Percentiles rank a stretch among this genome's conserved stretches.
phyloP scores from a whole-genome alignment of 805 yeast species.

The Hanseniaspora hatyaiensis region DNA sequence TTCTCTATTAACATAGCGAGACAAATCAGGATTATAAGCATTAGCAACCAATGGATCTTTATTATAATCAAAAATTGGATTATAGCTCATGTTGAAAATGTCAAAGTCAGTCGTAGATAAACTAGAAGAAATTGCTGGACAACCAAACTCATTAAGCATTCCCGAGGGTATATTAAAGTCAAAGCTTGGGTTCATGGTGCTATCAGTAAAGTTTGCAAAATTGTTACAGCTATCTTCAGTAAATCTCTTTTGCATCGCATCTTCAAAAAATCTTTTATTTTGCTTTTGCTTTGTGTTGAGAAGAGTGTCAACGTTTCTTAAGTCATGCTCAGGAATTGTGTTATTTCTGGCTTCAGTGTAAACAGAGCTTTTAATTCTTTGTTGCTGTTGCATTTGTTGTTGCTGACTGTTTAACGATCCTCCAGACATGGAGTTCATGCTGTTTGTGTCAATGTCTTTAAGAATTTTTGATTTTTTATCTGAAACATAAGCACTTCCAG shows the following conservation, averaged over 20 bases:
- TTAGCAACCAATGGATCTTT: slow-evolving; percentile 21
- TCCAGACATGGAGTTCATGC: slow-evolving; percentile 1
- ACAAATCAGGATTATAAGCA: slow-evolving; percentile 20
- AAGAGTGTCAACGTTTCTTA: slow-evolving; percentile 69
- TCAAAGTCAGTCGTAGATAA: slow-evolving; percentile 59
- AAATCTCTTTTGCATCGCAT: slow-evolving; percentile 62
- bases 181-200: slow-evolving; percentile 70
- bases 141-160: slow-evolving; percentile 29
- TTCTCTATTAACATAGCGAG: slow-evolving; percentile 3
- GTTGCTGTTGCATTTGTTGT: slow-evolving; percentile 18
- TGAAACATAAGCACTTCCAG: slow-evolving; percentile 10
- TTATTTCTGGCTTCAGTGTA: slow-evolving; percentile 82
- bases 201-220: slow-evolving; percentile 78
- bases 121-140: slow-evolving; percentile 59
- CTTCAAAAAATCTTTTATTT: slow-evolving; percentile 73
- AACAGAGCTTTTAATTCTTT: slow-evolving; percentile 41
- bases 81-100: slow-evolving; percentile 47
- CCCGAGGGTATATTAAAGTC: slow-evolving; percentile 48
- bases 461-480: slow-evolving; percentile 18
- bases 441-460: slow-evolving; percentile 18
- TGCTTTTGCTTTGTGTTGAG: slow-evolving; percentile 64
- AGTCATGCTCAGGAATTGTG: slow-evolving; percentile 83
- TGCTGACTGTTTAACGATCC: slow-evolving; percentile 19
- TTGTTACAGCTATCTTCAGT: slow-evolving; percentile 50
- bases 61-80: slow-evolving; percentile 26